Conservation (phyloP, 169 alveolate species). For the Ichthyophthirius multifiliis region DNA sequence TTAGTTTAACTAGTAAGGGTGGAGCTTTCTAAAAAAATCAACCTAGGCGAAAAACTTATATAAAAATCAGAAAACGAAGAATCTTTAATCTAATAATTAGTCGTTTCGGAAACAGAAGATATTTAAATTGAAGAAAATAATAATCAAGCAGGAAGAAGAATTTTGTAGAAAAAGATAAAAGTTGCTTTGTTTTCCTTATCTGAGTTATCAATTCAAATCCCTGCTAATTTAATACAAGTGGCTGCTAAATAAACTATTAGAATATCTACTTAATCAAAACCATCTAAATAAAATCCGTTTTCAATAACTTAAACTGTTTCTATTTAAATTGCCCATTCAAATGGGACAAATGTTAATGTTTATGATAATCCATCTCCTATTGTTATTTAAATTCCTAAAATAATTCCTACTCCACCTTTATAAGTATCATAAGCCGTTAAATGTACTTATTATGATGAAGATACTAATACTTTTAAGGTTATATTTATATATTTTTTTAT, state of each 20-base stretch:
- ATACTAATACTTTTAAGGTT: neutral
- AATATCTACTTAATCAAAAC: neutral
- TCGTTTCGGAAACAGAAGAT: neutral
- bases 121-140: neutral
- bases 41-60: neutral
- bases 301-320: neutral
- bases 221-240: neutral
- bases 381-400: neutral
- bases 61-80: neutral
- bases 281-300: neutral
- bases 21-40: neutral
- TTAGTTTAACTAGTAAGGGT: neutral
- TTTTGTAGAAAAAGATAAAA: neutral
- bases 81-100: neutral
- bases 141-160: neutral
- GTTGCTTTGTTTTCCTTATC: neutral
- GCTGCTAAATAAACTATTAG: neutral
- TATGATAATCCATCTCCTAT: neutral
- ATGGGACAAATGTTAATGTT: neutral
- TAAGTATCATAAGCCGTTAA: neutral
- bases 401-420: neutral
- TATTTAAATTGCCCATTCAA: neutral
- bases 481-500: neutral
- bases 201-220: neutral
- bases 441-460: slow-evolving; percentile 3